Evolutionary conservation across 2,329 filamentous ascomycete genomes (phyloP), one percentile per base, ranked within the genome.

Genomic region (Fusarium longipes): DNA sequence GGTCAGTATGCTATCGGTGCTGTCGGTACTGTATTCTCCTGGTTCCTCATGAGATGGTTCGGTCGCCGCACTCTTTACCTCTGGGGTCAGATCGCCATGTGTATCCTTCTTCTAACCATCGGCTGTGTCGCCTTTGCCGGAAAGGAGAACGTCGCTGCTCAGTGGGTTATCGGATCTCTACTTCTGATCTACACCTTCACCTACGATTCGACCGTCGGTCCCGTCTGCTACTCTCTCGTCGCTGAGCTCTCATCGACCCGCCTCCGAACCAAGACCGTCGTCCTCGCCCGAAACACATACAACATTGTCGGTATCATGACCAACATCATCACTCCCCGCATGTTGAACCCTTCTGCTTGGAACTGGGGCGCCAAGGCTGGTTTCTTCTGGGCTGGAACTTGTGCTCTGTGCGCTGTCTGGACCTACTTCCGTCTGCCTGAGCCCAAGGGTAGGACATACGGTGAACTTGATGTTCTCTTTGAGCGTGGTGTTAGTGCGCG

Each of bases 161-260:
- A 83, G 14, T 83, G 80, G 77, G 80, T 79, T 0, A 82, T 83
- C 2, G 85, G 83, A 4, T 78, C 80, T 4, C 74, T 87, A 54
- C 76, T 79, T 3, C 67, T 79, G 22, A 74, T 81, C 61, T 83
- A 82, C 74, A 82, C 80, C 20, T 79, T 83, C 29, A 77, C 81
- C 47, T 81, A 80, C 53, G 74, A 80, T 59, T 72, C 71, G 36
- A 80, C 78, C 7, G 76, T 81, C 25, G 79, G 79, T 1, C 79
- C 65, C 35, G 92, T 97, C 25, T 93, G 91, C 79, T 97, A 96
- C 80, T 95, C 92, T 0, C 85, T 97, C 32, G 93, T 97, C 6
- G 87, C 82, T 2, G 82, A 84, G 70, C 63, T 83, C 5, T 77
- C 78, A 1, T 82, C 81, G 0, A 82, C 81, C 6, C 81, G 82